Base-by-base conservation (phyloP, 2,329 filamentous ascomycete genomes). In the Periglandula ipomoeae region DNA sequence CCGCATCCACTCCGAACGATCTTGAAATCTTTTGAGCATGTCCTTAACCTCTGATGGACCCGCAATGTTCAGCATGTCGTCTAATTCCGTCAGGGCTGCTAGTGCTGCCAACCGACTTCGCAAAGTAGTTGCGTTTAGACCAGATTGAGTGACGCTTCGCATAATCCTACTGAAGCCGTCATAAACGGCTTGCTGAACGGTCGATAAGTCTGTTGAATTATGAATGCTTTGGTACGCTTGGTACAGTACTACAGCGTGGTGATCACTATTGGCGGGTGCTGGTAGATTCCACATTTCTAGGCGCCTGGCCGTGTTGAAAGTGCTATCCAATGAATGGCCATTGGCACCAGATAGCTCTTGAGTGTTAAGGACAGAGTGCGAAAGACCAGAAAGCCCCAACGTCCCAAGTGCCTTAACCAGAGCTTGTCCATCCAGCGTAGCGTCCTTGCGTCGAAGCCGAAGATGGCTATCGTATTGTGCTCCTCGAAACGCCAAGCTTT, bases 201-300 rank as follows among this genome's bases (percentile, higher is more conserved):
- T 66, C 2, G 62, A 51, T 11, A 79, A 61, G 44, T 82, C 78
- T 9, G 74, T 71, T 3, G 84, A 81, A 53, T 81, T 82, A 59
- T 88, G 79, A 52, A 96, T 75, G 20, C 81, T 80, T 62, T 95
- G 89, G 51, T 94, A 89, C 0, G 82, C 81, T 58, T 84, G 85
- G 67, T 94, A 96, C 1, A 91, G 71, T 1, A 80, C 83, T 3
- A 84, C 82, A 1, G 83, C 74, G 48, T 84, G 79, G 26, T 79
- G 83, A 11, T 75, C 71, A 44, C 76, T 78, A 3, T 74, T 69
- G 7, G 75, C 71, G 1, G 89, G 87, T 0, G 83, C 82, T 13
- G 87, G 86, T 19, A 97, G 75, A 61, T 96, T 90, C 93, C 93
- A 98, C 59, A 91, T 85, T 56, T 93, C 89, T 15, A 97, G 72